Conservation (phyloP, 2,329 filamentous ascomycete genomes). For the Nigrospora sphaerica region DNA sequence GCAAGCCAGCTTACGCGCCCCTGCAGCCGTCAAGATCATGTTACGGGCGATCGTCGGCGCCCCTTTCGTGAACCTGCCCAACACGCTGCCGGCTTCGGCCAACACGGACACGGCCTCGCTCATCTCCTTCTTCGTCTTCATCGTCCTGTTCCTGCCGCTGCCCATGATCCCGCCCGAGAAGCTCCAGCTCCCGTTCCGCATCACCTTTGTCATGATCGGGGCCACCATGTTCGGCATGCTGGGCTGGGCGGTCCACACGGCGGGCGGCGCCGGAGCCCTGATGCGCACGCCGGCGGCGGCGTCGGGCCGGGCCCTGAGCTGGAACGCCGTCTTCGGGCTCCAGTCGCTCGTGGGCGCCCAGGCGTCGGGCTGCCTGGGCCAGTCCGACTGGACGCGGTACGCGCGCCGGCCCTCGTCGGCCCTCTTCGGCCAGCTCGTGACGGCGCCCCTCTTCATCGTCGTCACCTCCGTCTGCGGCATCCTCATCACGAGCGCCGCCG, state of each 20-base stretch:
- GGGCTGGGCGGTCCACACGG: slow-evolving; percentile 18
- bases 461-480: slow-evolving; percentile 28
- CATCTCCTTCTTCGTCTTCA: slow-evolving; percentile 21
- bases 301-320: slow-evolving; percentile 18
- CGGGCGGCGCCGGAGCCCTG: slow-evolving; percentile 16
- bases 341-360: slow-evolving; percentile 20
- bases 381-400: slow-evolving; percentile 25
- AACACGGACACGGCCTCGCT: slow-evolving; percentile 18
- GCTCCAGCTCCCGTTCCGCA: slow-evolving; percentile 16
- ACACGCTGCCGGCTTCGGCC: slow-evolving; percentile 15
- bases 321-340: slow-evolving; percentile 20
- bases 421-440: slow-evolving; percentile 19
- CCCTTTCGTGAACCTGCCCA: slow-evolving; percentile 14
- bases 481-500: slow-evolving; percentile 25
- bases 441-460: slow-evolving; percentile 27
- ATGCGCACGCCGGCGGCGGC: slow-evolving; percentile 12
- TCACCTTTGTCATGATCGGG: slow-evolving; percentile 20
- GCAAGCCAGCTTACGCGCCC: neutral
- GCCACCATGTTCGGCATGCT: slow-evolving; percentile 24
- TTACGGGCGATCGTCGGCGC: slow-evolving; percentile 19
- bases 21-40: slow-evolving; percentile 19
- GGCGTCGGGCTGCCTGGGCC: slow-evolving; percentile 18
- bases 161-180: slow-evolving; percentile 21
- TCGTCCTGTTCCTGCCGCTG: slow-evolving; percentile 16
- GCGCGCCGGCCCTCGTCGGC: slow-evolving; percentile 17